Evolutionary conservation across 257 asterid genomes (phyloP), one percentile per base, ranked within the genome.

Genomic region (Jaltomata sinuosa): DNA sequence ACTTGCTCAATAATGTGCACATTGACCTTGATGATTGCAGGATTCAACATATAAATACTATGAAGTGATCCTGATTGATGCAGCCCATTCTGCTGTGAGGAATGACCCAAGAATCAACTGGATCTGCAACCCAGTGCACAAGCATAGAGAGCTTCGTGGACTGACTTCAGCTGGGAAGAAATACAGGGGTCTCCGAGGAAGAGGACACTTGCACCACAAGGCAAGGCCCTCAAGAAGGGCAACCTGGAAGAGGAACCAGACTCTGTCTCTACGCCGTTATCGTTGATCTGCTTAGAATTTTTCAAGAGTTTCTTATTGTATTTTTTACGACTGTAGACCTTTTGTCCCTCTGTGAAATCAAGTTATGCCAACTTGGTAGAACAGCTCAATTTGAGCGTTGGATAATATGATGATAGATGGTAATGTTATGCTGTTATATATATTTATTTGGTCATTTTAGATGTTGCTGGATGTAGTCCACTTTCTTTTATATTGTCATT

Each of bases 41-140:
- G 81, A 74, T 74, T 74, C 81, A 0, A 74, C 81, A 22, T 74
- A 74, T 47, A 74, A 74, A 16, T 74, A 74, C 81, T 74, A 6
- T 25, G 81, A 74, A 74, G 81, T 74, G 40, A 45, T 74, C 81
- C 59, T 74, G 59, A 15, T 74, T 45, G 81, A 74, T 74, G 5
- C 36, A 14, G 81, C 81, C 16, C 81, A 74, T 74, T 40, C 81
- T 47, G 81, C 81, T 42, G n/a, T 74, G n/a, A 74, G 81, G 25
- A 74, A 74, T 74, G 81, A 74, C 11, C 81, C 81, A 74, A 45
- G 81, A 74, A 74, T 74, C 25, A 74, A 74, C 81, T 74, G 81
- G 81, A 74, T 74, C 12, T 74, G 81, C 81, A 74, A 74, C 40
- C 81, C 81, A 15, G 40, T 74, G 25, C 81, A 74, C 81, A 74